phyloP scores from a whole-genome alignment of 495 filamentous ascomycete species.

The Aspergillus leporis region DNA sequence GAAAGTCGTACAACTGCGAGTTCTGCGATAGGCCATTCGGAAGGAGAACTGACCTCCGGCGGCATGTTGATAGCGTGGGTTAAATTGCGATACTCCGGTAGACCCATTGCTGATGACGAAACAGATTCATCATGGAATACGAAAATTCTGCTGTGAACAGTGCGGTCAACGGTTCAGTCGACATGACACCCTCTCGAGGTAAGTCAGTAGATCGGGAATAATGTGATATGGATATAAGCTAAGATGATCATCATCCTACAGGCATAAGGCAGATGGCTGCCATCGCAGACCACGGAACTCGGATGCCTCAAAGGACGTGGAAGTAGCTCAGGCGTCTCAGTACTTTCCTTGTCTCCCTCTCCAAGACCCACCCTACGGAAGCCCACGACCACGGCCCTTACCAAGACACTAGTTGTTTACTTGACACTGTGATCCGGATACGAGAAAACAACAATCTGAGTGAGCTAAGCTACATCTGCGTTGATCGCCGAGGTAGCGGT shows the following conservation, averaged over 20 bases:
- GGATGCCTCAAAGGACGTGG: not conserved
- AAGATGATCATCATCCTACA: conserved; percentile 7
- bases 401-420: not conserved
- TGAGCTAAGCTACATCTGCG: not conserved
- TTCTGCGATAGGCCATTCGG: conserved; percentile 50
- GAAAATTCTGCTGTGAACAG: conserved; percentile 68
- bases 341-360: not conserved
- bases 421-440: not conserved
- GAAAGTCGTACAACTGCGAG: conserved; percentile 69
- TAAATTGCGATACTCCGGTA: not conserved
- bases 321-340: not conserved
- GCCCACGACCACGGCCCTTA: not conserved
- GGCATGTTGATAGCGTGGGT: conserved; percentile 79
- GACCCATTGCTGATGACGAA: conserved; percentile 16
- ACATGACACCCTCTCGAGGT: conserved; percentile 83
- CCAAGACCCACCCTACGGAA: not conserved
- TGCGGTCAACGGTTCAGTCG: conserved; percentile 76
- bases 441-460: not conserved
- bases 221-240: not conserved
- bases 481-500: conserved; percentile 1
- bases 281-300: conserved; percentile 7
- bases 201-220: conserved; percentile 19
- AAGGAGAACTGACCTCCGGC: conserved; percentile 77
- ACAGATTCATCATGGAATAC: conserved; percentile 71
- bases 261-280: conserved; percentile 24